Conservation (phyloP, 2,329 filamentous ascomycete species). For the Neonectria faginata region DNA sequence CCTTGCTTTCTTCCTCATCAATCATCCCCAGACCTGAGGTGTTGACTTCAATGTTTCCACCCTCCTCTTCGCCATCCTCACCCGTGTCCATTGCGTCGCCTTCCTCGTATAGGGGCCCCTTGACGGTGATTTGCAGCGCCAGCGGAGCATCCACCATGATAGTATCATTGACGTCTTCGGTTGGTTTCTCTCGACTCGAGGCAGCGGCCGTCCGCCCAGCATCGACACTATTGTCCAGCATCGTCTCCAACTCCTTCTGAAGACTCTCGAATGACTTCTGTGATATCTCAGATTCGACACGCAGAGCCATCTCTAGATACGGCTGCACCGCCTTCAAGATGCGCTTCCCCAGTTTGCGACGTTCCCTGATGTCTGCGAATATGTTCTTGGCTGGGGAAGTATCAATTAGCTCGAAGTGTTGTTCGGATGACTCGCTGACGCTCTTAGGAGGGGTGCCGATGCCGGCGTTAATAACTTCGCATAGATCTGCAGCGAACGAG, state of each 20-base stretch:
- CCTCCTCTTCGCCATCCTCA: conserved; percentile 51
- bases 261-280: conserved; percentile 77
- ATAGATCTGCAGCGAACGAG: conserved; percentile 68
- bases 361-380: conserved; percentile 79
- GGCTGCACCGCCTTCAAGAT: conserved; percentile 88
- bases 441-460: conserved; percentile 59
- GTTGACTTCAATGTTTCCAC: conserved; percentile 60
- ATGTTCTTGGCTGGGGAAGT: conserved; percentile 63
- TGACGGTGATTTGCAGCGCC: conserved; percentile 61
- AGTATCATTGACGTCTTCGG: conserved; percentile 57
- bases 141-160: conserved; percentile 63
- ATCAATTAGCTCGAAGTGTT: conserved; percentile 54
- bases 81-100: conserved; percentile 52
- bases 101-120: conserved; percentile 46
- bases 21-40: conserved; percentile 53
- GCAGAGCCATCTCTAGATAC: conserved; percentile 78
- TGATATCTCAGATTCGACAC: conserved; percentile 84
- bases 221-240: conserved; percentile 77
- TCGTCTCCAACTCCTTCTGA: conserved; percentile 77
- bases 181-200: conserved; percentile 52
- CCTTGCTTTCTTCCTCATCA: conserved; percentile 44
- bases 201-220: conserved; percentile 57
- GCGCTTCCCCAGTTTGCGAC: conserved; percentile 86
- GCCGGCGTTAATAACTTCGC: conserved; percentile 63
- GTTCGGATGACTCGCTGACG: conserved; percentile 39